Percentiles rank a stretch among this genome's conserved stretches.
These are phyloP conservation scores for Rubroboletus pulcherrimus DNA, from an alignment of 768 basidiomycete species.

Conservation along the genomic window DNA sequence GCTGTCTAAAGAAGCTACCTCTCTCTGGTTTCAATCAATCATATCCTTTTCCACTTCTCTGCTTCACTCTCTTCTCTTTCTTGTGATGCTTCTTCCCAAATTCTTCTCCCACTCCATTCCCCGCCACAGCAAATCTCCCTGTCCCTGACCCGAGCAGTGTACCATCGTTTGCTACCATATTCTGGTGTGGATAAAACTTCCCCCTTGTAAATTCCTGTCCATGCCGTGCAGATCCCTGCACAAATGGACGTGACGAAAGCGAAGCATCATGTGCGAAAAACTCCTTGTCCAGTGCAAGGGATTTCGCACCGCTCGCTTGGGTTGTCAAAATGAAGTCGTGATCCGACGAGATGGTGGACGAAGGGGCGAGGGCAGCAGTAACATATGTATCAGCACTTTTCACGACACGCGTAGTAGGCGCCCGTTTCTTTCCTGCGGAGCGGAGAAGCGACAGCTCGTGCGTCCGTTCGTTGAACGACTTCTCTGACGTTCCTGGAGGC, in stretches of 20 bases:
- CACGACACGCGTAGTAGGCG: constrained; percentile 80
- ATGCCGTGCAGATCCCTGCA: constrained; percentile 55
- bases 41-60: constrained; percentile 91
- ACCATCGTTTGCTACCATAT: constrained; percentile 74
- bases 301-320: constrained; percentile 44
- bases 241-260: constrained; percentile 57
- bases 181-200: constrained; percentile 79
- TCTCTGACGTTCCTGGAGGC: constrained; percentile 66
- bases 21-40: constrained; percentile 41
- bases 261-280: constrained; percentile 68
- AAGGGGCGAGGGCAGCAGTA: constrained; percentile 13
- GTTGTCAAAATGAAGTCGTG: constrained; percentile 26
- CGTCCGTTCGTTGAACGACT: constrained; percentile 71
- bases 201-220: constrained; percentile 62
- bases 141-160: constrained; percentile 46
- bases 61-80: constrained; percentile 75
- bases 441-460: constrained; percentile 57
- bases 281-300: constrained; percentile 68
- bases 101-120: constrained; percentile 34
- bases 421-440: constrained; percentile 77
- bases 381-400: constrained; percentile 86
- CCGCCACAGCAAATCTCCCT: constrained; percentile 39
- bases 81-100: constrained; percentile 82
- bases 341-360: background rate
- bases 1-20: background rate